Base-by-base conservation (phyloP, 2,329 filamentous ascomycete genomes). In the Sarocladium strictum region DNA sequence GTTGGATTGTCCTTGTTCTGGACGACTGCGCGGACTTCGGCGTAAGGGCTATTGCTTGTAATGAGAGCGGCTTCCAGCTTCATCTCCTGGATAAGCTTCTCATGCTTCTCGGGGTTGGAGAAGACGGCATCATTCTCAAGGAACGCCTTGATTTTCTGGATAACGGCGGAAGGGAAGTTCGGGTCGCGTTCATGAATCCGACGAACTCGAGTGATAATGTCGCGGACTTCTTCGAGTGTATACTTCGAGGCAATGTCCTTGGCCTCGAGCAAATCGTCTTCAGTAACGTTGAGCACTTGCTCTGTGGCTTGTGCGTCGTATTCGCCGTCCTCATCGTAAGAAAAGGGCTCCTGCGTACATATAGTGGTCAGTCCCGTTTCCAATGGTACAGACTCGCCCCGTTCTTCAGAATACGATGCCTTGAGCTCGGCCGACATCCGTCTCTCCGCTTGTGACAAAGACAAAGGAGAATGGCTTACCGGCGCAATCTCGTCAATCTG, bases 21-120 rank as follows among this genome's bases (percentile, higher is more conserved):
- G 17, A 81, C 77, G 2, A 80, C 77, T 33, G 78, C 76, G 52
- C 79, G 76, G 24, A 80, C 78, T 62, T 82, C 78, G 55, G 79
- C 74, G 59, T 82, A 83, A 2, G 80, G 80, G 45, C 77, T 80
- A 62, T 80, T 77, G 60, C 77, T 77, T 49, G 72, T 78, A 57
- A 80, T 77, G 55, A 81, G 69, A 2, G 77, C 77, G 1, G 76
- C 75, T 64, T 81, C 76, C 21, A 80, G 67, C 62, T 79, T 80
- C 75, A 81, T 80, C 65, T 79, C 75, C 53, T 73, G 69, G 47
- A 80, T 77, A 21, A 79, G 62, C 11, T 74, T 68, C 56, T 72
- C 67, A 57, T 80, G 69, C 58, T 76, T 72, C 38, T 77, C 72
- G 17, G 76, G 76, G 26, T 74, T 24, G 27, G 54, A 65, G 58